These are phyloP conservation scores for Candida verbasci DNA, from an alignment of 805 yeast species.

Conservation along the genomic window DNA sequence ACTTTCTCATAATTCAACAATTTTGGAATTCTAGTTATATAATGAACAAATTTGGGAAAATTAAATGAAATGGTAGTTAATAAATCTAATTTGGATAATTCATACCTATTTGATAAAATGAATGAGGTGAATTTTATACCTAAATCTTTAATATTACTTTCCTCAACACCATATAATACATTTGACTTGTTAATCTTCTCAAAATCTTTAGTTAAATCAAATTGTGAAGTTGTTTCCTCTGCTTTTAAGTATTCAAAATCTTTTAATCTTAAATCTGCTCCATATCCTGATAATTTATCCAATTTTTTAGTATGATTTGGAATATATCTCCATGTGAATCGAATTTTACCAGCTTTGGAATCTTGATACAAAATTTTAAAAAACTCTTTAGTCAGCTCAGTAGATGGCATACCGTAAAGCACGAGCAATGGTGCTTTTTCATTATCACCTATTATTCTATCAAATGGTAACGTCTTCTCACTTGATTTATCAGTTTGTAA, in stretches of 20 bases:
- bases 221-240: conserved; percentile 37
- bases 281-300: conserved; percentile 54
- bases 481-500: conserved; percentile 50
- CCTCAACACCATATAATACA: conserved; percentile 24
- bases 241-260: conserved; percentile 65
- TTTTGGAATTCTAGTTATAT: conserved; percentile 18
- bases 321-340: conserved; percentile 73
- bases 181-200: conserved; percentile 9
- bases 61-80: conserved; percentile 41
- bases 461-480: conserved; percentile 39
- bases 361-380: conserved; percentile 55
- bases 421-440: conserved; percentile 47
- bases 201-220: conserved; percentile 13
- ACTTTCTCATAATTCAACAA: conserved; percentile 17
- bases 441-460: conserved; percentile 60
- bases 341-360: conserved; percentile 59
- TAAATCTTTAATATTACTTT: conserved; percentile 29
- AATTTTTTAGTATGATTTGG: conserved; percentile 25
- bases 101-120: conserved; percentile 19
- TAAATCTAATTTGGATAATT: conserved; percentile 23
- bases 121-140: conserved; percentile 41
- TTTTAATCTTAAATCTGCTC: conserved; percentile 59
- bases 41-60: conserved; percentile 51
- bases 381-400: conserved; percentile 50
- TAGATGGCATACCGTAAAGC: conserved; percentile 61